phyloP scores from a whole-genome alignment of 1,139 yeast species.

The Taphrina wiesneri region DNA sequence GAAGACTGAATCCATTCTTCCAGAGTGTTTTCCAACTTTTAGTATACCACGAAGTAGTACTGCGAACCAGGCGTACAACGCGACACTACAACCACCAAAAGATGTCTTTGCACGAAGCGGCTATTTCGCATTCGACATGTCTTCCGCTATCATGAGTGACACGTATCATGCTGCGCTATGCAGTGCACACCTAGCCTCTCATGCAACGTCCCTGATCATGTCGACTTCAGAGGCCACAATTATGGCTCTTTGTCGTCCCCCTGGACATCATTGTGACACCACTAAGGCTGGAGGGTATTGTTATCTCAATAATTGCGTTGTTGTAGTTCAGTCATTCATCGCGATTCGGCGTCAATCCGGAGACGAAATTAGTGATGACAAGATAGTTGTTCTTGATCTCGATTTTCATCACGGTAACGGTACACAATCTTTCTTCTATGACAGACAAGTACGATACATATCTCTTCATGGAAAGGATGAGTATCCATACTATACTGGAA shows the following conservation, averaged over 20 bases:
- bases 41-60: neutral
- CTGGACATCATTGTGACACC: slow-evolving; percentile 21
- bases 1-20: neutral
- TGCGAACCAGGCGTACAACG: too few relatives aligned
- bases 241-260: slow-evolving; percentile 23
- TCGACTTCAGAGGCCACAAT: neutral
- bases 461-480: slow-evolving; percentile 17
- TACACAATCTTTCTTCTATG: slow-evolving; percentile 8
- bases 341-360: neutral
- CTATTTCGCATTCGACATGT: slow-evolving; percentile 15
- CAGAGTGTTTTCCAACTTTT: slow-evolving; percentile 17
- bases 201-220: neutral
- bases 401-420: slow-evolving; percentile 31
- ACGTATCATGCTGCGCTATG: slow-evolving; percentile 5
- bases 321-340: neutral
- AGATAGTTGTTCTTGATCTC: neutral
- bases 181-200: neutral
- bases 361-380: neutral
- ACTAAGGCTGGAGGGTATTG: slow-evolving; percentile 20
- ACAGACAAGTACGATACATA: slow-evolving; percentile 1
- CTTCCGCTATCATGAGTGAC: neutral
- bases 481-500: slow-evolving; percentile 17
- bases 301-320: slow-evolving; percentile 9
- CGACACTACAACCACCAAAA: neutral
- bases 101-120: slow-evolving; percentile 16